Evolutionary conservation across 2,329 filamentous ascomycete species (phyloP).

Genomic region (Exophiala sideris): DNA sequence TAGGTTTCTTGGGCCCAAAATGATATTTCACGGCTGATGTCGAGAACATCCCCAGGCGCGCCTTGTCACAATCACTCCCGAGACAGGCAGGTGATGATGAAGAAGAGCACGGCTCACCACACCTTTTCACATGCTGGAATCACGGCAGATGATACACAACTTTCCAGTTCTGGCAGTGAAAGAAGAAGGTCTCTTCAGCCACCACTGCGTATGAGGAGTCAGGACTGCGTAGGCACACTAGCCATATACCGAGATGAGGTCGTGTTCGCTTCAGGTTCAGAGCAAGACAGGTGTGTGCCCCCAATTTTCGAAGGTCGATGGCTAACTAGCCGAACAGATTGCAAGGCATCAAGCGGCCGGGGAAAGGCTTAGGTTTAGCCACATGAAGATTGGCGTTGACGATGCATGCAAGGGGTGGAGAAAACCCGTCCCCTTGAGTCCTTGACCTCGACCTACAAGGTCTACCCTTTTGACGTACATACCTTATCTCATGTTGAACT

Average conservation of each 20-base stretch:
- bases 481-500: neutral
- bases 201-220: neutral
- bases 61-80: too few relatives aligned
- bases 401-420: constrained; percentile 1
- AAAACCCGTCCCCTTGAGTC: constrained; percentile 8
- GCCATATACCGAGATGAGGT: constrained; percentile 14
- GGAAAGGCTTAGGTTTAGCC: constrained; percentile 13
- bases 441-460: constrained; percentile 4
- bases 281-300: neutral
- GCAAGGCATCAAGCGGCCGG: constrained; percentile 9
- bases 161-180: too few relatives aligned
- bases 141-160: too few relatives aligned
- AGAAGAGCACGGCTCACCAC: too few relatives aligned
- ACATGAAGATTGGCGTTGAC: constrained; percentile 15
- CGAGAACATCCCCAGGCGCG: too few relatives aligned
- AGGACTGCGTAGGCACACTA: neutral
- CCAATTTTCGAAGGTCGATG: neutral
- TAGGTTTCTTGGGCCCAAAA: too few relatives aligned
- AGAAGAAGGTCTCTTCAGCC: neutral
- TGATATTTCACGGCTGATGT: too few relatives aligned
- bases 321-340: constrained; percentile 8
- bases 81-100: too few relatives aligned
- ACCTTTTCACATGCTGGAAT: too few relatives aligned
- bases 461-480: neutral
- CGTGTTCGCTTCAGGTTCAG: constrained; percentile 14